A percentile compares a stretch with the other conserved stretches of the same genome.
These are phyloP conservation scores for Serendipita sp. DNA, from an alignment of 768 basidiomycete species.

Conservation along the genomic window DNA sequence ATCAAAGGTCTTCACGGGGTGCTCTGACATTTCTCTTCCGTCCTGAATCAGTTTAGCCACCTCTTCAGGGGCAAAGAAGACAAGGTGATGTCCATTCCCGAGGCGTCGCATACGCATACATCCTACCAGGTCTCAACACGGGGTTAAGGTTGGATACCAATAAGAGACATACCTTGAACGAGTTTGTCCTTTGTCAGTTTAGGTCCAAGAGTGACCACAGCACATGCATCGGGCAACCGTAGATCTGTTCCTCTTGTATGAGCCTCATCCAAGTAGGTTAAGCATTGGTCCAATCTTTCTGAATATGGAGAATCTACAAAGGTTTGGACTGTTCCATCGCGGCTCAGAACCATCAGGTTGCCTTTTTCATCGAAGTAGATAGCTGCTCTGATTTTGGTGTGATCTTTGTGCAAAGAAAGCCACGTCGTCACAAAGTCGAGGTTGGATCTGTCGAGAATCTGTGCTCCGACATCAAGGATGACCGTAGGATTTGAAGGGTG, in stretches of 20 bases:
- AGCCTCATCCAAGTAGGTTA: constrained; percentile 37
- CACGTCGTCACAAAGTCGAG: constrained; percentile 19
- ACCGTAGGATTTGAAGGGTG: constrained; percentile 15
- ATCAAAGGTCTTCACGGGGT: constrained; percentile 13
- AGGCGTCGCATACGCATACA: constrained; percentile 39
- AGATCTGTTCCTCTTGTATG: constrained; percentile 38
- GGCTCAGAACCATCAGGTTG: constrained; percentile 21
- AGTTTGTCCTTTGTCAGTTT: constrained; percentile 36
- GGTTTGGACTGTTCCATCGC: constrained; percentile 21
- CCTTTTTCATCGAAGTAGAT: constrained; percentile 29
- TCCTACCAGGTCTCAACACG: constrained; percentile 17
- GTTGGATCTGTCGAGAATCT: constrained; percentile 36
- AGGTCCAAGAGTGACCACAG: constrained; percentile 33
- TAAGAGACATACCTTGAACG: constrained; percentile 26
- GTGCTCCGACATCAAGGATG: constrained; percentile 39
- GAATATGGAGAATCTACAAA: constrained; percentile 24
- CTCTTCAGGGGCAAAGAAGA: constrained; percentile 31
- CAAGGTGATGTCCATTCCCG: constrained; percentile 29
- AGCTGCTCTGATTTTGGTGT: constrained; percentile 12
- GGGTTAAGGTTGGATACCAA: background rate
- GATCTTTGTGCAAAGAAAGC: background rate
- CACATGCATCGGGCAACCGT: constrained; percentile 29
- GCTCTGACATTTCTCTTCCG: constrained; percentile 5
- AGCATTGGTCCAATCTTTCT: constrained; percentile 22
- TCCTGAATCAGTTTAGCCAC: constrained; percentile 24